These are phyloP conservation scores for Vachellia pachyceras DNA, from an alignment of 306 rosid species.

Conservation along the genomic window DNA sequence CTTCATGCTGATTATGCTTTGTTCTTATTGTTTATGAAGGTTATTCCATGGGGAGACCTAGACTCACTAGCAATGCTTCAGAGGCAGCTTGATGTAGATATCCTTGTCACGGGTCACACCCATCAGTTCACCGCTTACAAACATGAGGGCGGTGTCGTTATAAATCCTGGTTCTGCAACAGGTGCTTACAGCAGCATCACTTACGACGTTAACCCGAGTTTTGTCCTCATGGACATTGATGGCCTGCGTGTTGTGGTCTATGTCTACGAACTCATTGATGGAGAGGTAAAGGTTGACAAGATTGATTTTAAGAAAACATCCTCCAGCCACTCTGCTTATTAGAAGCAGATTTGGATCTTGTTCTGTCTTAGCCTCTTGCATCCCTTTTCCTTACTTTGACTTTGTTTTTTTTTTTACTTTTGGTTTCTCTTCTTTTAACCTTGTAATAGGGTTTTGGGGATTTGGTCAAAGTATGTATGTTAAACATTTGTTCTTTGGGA, in stretches of 20 bases:
- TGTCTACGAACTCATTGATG: slow-evolving; percentile 92
- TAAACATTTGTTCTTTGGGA: background rate
- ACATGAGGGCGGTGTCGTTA: slow-evolving; percentile 96
- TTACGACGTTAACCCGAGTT: slow-evolving; percentile 95
- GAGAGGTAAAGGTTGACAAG: slow-evolving; percentile 99
- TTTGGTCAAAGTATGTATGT: background rate
- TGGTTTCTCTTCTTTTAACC: slow-evolving; percentile 33
- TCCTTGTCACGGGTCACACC: slow-evolving; percentile 97
- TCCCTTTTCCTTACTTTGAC: background rate
- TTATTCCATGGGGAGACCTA: slow-evolving; percentile 99
- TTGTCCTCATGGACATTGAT: slow-evolving; percentile 97
- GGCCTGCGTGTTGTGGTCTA: slow-evolving; percentile 98
- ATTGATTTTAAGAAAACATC: slow-evolving; percentile 98
- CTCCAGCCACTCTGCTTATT: slow-evolving; percentile 67
- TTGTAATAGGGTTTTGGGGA: slow-evolving; percentile 5
- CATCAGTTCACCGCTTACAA: slow-evolving; percentile 98
- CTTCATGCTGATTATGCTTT: slow-evolving; percentile 1
- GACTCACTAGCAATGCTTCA: slow-evolving; percentile 98
- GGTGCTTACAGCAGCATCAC: slow-evolving; percentile 97
- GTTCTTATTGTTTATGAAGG: slow-evolving; percentile 58
- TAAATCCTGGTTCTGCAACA: slow-evolving; percentile 97
- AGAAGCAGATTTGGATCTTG: slow-evolving; percentile 36
- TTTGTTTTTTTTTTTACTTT: too few species aligned
- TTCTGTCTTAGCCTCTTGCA: background rate
- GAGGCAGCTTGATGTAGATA: slow-evolving; percentile 98